phyloP scores from a whole-genome alignment of 495 filamentous ascomycete species.

The Aspergillus homomorphus region DNA sequence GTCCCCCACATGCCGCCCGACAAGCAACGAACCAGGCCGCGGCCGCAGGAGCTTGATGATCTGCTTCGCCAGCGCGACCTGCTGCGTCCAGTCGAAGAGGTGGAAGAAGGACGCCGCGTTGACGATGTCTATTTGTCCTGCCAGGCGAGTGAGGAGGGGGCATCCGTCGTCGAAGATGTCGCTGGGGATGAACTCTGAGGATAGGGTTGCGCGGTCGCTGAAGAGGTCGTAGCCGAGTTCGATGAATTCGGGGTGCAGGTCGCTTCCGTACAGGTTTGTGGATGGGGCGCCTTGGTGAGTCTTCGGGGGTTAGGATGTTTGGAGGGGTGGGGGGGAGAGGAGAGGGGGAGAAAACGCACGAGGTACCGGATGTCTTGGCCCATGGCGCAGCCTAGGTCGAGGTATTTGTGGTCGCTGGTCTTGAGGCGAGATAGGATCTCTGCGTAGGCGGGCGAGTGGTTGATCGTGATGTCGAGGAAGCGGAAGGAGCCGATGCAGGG shows the following conservation, averaged over 20 bases:
- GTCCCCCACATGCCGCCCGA: constrained; percentile 49
- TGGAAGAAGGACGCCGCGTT: constrained; percentile 57
- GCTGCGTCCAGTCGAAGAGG: constrained; percentile 54
- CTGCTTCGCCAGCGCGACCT: constrained; percentile 19
- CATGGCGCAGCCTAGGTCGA: constrained; percentile 43
- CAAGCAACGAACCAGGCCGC: constrained; percentile 38
- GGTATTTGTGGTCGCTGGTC: constrained; percentile 27
- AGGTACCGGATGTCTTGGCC: constrained; percentile 41
- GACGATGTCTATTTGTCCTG: constrained; percentile 47
- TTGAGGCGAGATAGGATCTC: constrained; percentile 40
- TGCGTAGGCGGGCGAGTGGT: constrained; percentile 30
- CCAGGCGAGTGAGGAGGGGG: constrained; percentile 13
- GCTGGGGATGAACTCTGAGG: constrained; percentile 43
- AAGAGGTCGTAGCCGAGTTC: constrained; percentile 50
- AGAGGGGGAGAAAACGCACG: constrained; percentile 13
- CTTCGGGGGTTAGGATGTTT: neutral
- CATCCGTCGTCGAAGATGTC: constrained; percentile 51
- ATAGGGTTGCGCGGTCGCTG: constrained; percentile 37
- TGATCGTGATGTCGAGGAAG: constrained; percentile 46
- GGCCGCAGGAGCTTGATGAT: neutral
- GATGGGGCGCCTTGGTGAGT: constrained; percentile 29
- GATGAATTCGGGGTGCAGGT: constrained; percentile 39
- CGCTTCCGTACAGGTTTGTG: constrained; percentile 37
- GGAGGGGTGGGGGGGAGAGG: neutral
- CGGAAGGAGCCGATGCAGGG: constrained; percentile 53